A percentile compares a stretch with the other conserved stretches of the same genome.
Conservation (phyloP, 371 early-diverging fungal species). For the Thermomucor indicae-seudaticae region DNA sequence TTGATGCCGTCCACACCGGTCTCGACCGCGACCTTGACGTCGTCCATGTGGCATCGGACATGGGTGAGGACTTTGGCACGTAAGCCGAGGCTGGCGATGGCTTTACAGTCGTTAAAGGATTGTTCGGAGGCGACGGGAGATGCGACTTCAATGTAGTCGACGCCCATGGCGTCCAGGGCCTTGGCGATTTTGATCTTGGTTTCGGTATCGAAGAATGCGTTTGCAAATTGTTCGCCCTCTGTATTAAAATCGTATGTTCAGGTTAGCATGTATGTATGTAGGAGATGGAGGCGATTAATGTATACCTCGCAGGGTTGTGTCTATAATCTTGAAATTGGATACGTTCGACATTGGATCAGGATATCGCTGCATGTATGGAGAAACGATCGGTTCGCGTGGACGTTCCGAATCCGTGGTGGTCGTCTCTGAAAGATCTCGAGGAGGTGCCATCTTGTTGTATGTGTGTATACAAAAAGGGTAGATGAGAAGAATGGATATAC, state of each 20-base stretch:
- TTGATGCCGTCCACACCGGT: slow-evolving; percentile 96
- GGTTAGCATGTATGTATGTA: not conserved
- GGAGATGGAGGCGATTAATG: not conserved
- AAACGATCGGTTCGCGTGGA: slow-evolving; percentile 30
- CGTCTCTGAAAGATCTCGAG: slow-evolving; percentile 1
- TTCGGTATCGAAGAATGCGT: slow-evolving; percentile 94
- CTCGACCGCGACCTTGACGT: slow-evolving; percentile 90
- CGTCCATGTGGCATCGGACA: slow-evolving; percentile 96
- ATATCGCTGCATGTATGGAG: slow-evolving; percentile 58
- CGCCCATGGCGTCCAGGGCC: slow-evolving; percentile 93
- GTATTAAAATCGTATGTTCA: not conserved
- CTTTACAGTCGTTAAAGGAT: slow-evolving; percentile 85
- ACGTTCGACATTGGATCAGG: slow-evolving; percentile 82
- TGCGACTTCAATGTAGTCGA: slow-evolving; percentile 95
- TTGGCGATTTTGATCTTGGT: slow-evolving; percentile 97
- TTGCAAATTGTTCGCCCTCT: slow-evolving; percentile 98
- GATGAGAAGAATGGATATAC: not conserved
- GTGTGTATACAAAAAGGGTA: not conserved
- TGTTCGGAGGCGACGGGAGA: slow-evolving; percentile 96
- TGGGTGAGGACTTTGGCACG: slow-evolving; percentile 97
- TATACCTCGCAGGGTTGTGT: slow-evolving; percentile 87
- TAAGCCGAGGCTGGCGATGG: slow-evolving; percentile 86
- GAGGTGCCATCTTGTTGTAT: slow-evolving; percentile 4
- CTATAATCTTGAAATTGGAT: slow-evolving; percentile 92
- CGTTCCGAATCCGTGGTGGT: slow-evolving; percentile 8